phyloP scores from a whole-genome alignment of 331 rosid species.

The Pyracantha coccinea region DNA sequence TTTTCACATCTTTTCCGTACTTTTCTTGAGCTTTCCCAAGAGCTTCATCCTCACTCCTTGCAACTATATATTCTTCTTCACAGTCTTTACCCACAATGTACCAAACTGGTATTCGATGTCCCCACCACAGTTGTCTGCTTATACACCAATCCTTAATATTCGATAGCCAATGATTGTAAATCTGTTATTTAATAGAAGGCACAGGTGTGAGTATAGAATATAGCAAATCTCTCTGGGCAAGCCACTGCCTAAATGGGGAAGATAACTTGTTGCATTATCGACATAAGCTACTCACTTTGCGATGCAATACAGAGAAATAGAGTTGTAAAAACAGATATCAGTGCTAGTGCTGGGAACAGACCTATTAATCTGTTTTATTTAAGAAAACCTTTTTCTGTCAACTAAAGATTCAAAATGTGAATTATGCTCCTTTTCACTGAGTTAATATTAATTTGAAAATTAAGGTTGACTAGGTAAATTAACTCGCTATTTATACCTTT shows the following conservation, averaged over 20 bases:
- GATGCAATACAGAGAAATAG: background rate
- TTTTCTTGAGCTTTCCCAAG: constrained; percentile 56
- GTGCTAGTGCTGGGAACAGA: background rate
- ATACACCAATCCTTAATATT: constrained; percentile 99
- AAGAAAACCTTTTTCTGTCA: background rate
- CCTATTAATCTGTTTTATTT: background rate
- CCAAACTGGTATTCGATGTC: constrained; percentile 98
- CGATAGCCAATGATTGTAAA: constrained; percentile 94
- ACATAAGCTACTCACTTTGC: background rate
- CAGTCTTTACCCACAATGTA: constrained; percentile 73
- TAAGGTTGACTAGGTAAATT: background rate
- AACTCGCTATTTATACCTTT: background rate
- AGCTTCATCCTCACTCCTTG: constrained; percentile 74
- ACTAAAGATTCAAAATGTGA: background rate
- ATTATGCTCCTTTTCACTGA: background rate
- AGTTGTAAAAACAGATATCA: background rate
- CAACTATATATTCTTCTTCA: constrained; percentile 94
- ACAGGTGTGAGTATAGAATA: background rate
- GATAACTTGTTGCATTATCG: background rate
- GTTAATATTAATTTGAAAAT: background rate
- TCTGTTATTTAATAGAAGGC: constrained; percentile 40
- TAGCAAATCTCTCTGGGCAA: background rate
- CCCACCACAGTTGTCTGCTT: constrained; percentile 99
- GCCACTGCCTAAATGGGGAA: background rate
- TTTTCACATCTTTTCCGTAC: constrained; percentile 71